These are phyloP conservation scores for Alloteropsis angusta DNA, from an alignment of 202 grass and related monocot species.

Conservation along the genomic window DNA sequence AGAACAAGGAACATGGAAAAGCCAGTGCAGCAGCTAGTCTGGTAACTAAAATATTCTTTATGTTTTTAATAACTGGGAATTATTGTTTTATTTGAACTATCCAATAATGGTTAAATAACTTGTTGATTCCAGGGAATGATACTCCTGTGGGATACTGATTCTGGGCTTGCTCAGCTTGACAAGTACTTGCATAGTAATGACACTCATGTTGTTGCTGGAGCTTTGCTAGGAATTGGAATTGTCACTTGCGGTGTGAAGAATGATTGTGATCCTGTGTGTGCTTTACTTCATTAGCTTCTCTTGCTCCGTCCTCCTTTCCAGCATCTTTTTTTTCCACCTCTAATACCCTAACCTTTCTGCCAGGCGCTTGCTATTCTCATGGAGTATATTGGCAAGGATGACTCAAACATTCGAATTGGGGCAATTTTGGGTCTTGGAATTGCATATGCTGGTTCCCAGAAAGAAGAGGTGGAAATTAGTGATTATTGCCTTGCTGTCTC, in stretches of 20 bases:
- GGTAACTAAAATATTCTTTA: constrained; percentile 39
- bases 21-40: constrained; percentile 89
- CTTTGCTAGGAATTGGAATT: constrained; percentile 87
- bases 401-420: constrained; percentile 72
- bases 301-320: not conserved
- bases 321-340: not conserved
- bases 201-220: constrained; percentile 93
- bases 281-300: not conserved
- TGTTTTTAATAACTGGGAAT: not conserved
- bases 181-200: constrained; percentile 90
- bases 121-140: constrained; percentile 76
- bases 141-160: constrained; percentile 91
- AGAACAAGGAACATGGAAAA: constrained; percentile 97
- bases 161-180: constrained; percentile 83
- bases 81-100: constrained; percentile 9
- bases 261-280: constrained; percentile 89
- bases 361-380: constrained; percentile 87
- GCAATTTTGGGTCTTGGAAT: constrained; percentile 95
- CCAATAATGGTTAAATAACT: not conserved
- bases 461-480: constrained; percentile 57
- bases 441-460: constrained; percentile 90
- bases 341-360: constrained; percentile 14
- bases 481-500: not conserved
- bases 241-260: constrained; percentile 89
- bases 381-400: constrained; percentile 89